Evolutionary conservation across 257 asterid genomes (phyloP), one percentile per base, ranked within the genome.

Genomic region (Linderniella brevidens): DNA sequence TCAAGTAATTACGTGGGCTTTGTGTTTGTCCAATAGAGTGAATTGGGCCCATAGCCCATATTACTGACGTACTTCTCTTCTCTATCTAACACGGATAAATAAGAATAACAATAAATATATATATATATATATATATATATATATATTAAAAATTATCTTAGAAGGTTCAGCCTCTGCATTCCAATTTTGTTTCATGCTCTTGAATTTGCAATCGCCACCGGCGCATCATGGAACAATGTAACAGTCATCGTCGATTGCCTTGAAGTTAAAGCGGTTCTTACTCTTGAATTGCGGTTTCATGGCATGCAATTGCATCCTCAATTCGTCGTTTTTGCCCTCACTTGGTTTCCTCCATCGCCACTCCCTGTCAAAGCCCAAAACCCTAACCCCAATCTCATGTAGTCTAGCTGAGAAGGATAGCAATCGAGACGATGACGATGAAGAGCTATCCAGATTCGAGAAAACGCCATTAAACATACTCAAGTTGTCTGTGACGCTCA

Each of bases 401-500:
- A 65, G 40, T 60, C 15, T 58, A 11, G 39, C 36, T 4, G 37
- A 48, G 35, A 46, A 16, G 50, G 46, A 42, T 48, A 35, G 6
- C 11, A 13, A 18, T 54, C 41, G 35, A 56, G 37, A 13, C 51
- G 19, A 19, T 15, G 73, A 56, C 54, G 64, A 60, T 18, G 59
- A 56, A 15, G 67, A 79, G 35, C 64, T 69, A 37, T 60, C 75
- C 13, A 68, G 48, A 35, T 53, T 45, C 64, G 66, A 53, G 60
- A 59, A 44, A 14, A 19, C 42, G 25, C 69, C 72, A 12, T 62
- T 71, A 54, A 46, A 65, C 60, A 63, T 88, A 10, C 67, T 77
- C 41, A 75, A 71, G 14, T 52, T 65, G 37, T 68, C 98, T 4
- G 82, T 69, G 3, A 88, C 94, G 43, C 58, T 85, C 49, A 81